Evolutionary conservation across 1,284 basidiomycete genomes (phyloP), one percentile per base, ranked within the genome.

Genomic region (Tilletia caries): DNA sequence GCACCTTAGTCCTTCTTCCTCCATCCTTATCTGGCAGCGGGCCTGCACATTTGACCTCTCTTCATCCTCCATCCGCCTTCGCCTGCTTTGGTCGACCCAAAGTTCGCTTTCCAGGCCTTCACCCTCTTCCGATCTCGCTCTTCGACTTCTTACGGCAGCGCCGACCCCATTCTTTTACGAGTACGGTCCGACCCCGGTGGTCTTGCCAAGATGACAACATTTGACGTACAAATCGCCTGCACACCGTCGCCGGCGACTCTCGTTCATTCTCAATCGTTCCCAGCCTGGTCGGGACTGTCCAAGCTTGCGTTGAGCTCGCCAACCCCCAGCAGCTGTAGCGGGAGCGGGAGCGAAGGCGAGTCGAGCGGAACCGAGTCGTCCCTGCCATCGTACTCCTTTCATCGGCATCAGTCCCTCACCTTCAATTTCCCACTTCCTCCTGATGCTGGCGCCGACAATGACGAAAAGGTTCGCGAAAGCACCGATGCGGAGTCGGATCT

Each of bases 371-470:
- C 32, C 58, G 29, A 29, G 12, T 54, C 58, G 15, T 62, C 58
- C 3, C 32, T 37, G 29, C 58, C 58, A 1, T 37, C 58, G n/a
- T 62, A 62, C 32, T 62, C 58, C 29, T 8, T 33, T 13, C 27
- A 62, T 37, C 32, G 58, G 3, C 58, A 37, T 23, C 29, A 33
- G 10, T 62, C 58, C 13, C 6, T 62, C 27, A 34, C 58, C 5
- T 62, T 62, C 58, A 33, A 8, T 0, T 62, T 62, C n/a, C 58
- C 58, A 8, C 58, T 62, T 20, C 58, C 58, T 1, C 58, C 58
- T 13, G 23, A 6, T 41, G 37, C 37, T 41, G 37, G 37, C 37
- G 15, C 37, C 10, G 37, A 41, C 8, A 1, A 10, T 15, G 37
- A 41, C 15, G 37, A 6, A 41, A 41, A 41, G 37, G 15, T 41